A percentile compares a stretch with the other conserved stretches of the same genome.
phyloP scores from a whole-genome alignment of 73 alveolate genomes.

The Paramecium sonneborni region DNA sequence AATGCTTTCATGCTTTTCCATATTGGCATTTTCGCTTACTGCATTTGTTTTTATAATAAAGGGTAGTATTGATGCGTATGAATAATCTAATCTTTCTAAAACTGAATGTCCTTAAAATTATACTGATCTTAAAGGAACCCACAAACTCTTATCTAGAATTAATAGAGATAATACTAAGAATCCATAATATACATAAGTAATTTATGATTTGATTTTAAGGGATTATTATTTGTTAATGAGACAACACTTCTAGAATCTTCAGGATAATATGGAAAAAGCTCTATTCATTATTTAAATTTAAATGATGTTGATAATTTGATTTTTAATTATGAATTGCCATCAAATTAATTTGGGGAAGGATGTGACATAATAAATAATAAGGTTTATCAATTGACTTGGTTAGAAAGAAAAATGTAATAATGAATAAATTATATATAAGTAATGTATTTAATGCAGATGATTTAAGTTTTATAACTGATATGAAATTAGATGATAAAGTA shows the following conservation, averaged over 20 bases:
- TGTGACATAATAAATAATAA: constrained; percentile 42
- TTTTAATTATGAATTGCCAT: background rate
- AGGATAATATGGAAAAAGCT: constrained; percentile 49
- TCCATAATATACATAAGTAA: constrained; percentile 26
- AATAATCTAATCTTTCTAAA: background rate
- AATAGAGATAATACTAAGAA: background rate
- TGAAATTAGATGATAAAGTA: background rate
- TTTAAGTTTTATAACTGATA: background rate
- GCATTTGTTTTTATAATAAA: background rate
- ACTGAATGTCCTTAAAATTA: background rate
- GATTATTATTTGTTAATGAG: constrained; percentile 22
- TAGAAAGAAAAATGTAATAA: constrained; percentile 44
- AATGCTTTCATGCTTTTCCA: background rate
- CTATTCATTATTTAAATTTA: constrained; percentile 11
- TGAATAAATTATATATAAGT: background rate
- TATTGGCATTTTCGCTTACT: background rate
- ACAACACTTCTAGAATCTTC: background rate
- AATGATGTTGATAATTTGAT: background rate
- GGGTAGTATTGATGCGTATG: background rate
- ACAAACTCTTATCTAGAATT: background rate
- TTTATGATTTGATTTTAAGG: background rate
- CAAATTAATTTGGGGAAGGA: constrained; percentile 31
- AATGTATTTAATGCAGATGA: background rate
- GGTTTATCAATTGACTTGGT: constrained; percentile 43
- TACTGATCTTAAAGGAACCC: background rate